Conservation (phyloP, 2,329 filamentous ascomycete genomes). For the Trichophyton simii region DNA sequence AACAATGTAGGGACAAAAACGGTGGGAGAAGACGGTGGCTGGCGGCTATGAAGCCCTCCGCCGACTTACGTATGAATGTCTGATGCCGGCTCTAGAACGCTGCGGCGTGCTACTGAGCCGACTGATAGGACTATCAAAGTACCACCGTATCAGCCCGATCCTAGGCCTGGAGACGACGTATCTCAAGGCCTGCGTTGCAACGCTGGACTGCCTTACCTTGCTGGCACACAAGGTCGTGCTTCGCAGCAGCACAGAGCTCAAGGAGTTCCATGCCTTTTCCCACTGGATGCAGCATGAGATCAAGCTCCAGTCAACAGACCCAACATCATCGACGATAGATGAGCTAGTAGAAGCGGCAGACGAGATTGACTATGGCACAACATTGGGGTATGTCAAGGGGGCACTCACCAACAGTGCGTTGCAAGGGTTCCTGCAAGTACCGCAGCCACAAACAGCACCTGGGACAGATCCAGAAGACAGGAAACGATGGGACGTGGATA, state of each 20-base stretch:
- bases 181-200: conserved; percentile 51
- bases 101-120: conserved; percentile 69
- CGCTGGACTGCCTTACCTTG: conserved; percentile 61
- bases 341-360: conserved; percentile 69
- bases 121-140: conserved; percentile 70
- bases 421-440: conserved; percentile 41
- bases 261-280: conserved; percentile 66
- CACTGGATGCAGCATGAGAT: conserved; percentile 76
- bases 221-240: conserved; percentile 61
- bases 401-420: conserved; percentile 57
- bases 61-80: conserved; percentile 69
- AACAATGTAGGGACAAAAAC: conserved; percentile 62
- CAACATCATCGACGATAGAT: conserved; percentile 45
- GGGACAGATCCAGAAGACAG: conserved; percentile 28
- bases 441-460: conserved; percentile 9
- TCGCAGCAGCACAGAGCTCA: conserved; percentile 61
- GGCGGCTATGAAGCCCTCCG: conserved; percentile 67
- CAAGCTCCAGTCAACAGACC: conserved; percentile 57
- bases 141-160: conserved; percentile 54
- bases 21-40: conserved; percentile 82
- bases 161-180: conserved; percentile 54
- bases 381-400: conserved; percentile 65
- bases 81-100: conserved; percentile 77
- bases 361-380: conserved; percentile 57
- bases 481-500: conserved; percentile 30